Percentiles rank a stretch among this genome's conserved stretches.
These are phyloP conservation scores for Volvariella volvacea DNA, from an alignment of 1,284 basidiomycete species.

Conservation along the genomic window DNA sequence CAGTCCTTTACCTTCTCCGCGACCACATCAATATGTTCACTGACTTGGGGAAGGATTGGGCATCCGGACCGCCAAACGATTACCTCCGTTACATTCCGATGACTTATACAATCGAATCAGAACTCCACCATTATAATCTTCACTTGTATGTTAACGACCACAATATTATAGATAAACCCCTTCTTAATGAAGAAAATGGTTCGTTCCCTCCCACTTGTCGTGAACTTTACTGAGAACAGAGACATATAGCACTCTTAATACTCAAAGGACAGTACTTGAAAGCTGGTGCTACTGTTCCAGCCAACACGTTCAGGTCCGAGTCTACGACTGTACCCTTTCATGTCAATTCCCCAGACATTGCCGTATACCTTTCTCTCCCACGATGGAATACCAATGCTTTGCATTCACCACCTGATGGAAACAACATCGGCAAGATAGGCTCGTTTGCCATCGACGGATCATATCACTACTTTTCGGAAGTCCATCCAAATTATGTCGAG, in stretches of 20 bases:
- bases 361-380: slow-evolving; percentile 63
- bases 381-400: slow-evolving; percentile 84
- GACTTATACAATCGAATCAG: slow-evolving; percentile 65
- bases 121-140: slow-evolving; percentile 70
- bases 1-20: slow-evolving; percentile 72
- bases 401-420: slow-evolving; percentile 53
- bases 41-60: slow-evolving; percentile 88
- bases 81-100: slow-evolving; percentile 81
- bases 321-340: slow-evolving; percentile 63
- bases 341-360: slow-evolving; percentile 54
- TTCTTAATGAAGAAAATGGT: slow-evolving; percentile 78
- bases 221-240: slow-evolving; percentile 5
- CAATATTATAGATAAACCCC: slow-evolving; percentile 89
- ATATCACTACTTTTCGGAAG: slow-evolving; percentile 69
- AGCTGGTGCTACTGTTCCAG: slow-evolving; percentile 52
- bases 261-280: slow-evolving; percentile 54
- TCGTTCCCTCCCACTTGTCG: slow-evolving; percentile 2
- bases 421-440: slow-evolving; percentile 54
- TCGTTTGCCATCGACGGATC: slow-evolving; percentile 58
- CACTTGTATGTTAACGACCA: slow-evolving; percentile 90
- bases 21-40: slow-evolving; percentile 92
- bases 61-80: slow-evolving; percentile 69
- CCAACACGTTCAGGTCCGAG: slow-evolving; percentile 69
- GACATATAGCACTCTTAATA: slow-evolving; percentile 60
- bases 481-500: slow-evolving; percentile 69